Evolutionary conservation across 2,329 filamentous ascomycete genomes (phyloP).

Genomic region (Arthroderma sp.): DNA sequence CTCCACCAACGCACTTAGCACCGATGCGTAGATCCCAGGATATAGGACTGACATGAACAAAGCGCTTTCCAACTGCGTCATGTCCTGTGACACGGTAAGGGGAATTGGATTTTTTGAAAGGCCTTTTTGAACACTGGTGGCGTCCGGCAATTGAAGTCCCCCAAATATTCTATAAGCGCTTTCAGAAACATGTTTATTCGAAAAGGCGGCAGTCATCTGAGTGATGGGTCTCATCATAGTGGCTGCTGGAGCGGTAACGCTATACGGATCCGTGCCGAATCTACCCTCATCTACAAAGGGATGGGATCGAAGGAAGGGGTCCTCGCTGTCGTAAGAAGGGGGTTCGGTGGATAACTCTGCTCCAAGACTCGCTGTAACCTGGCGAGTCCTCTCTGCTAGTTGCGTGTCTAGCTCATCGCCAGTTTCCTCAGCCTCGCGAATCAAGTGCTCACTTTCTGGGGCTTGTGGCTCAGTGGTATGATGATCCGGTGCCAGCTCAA

Average conservation of each 20-base stretch:
- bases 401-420: not conserved
- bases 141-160: constrained; percentile 62
- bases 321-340: constrained; percentile 29
- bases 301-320: constrained; percentile 50
- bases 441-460: not conserved
- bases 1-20: constrained; percentile 46
- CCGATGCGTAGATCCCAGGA: constrained; percentile 49
- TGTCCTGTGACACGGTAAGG: constrained; percentile 44
- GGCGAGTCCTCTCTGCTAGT: not conserved
- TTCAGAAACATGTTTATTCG: constrained; percentile 61
- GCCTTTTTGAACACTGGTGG: constrained; percentile 53
- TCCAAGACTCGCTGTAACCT: constrained; percentile 1
- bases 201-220: constrained; percentile 53
- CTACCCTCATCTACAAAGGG: constrained; percentile 61
- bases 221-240: constrained; percentile 59
- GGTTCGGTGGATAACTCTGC: constrained; percentile 28
- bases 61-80: constrained; percentile 52
- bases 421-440: not conserved
- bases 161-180: constrained; percentile 66
- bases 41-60: constrained; percentile 48
- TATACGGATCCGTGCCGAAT: constrained; percentile 60
- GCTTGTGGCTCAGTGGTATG: not conserved
- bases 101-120: constrained; percentile 43
- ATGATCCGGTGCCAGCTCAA: constrained; percentile 16
- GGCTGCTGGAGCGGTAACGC: constrained; percentile 60